Conservation (phyloP, 1,284 basidiomycete species). For the Naganishia liquefaciens region DNA sequence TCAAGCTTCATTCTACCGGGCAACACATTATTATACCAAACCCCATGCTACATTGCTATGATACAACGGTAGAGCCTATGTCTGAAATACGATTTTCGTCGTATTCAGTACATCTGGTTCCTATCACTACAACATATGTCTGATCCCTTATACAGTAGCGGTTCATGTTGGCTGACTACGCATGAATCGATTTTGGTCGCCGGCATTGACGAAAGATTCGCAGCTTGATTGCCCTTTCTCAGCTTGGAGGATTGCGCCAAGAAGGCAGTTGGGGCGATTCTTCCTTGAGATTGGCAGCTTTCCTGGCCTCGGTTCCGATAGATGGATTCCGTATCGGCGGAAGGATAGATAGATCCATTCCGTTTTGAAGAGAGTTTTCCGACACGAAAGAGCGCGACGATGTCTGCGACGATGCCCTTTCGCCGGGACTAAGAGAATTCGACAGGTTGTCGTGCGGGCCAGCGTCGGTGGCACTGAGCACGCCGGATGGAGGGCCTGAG, state of each 20-base stretch:
- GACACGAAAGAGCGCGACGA: slow-evolving; percentile 12
- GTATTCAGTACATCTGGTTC: not conserved
- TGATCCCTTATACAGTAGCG: not conserved
- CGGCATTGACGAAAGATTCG: not conserved
- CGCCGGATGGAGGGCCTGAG: not conserved
- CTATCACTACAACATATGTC: not conserved
- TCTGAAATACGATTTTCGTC: not conserved
- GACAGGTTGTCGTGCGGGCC: not conserved
- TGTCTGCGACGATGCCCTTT: slow-evolving; percentile 6
- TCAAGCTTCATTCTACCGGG: no score
- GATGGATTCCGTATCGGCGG: slow-evolving; percentile 4
- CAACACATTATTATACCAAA: no score
- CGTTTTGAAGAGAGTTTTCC: not conserved
- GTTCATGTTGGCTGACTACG: not conserved
- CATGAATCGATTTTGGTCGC: not conserved
- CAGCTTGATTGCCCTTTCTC: not conserved
- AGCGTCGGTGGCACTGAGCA: not conserved
- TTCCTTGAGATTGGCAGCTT: not conserved
- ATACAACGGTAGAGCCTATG: slow-evolving; percentile 1
- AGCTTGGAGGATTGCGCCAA: not conserved
- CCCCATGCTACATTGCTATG: not conserved
- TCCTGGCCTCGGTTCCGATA: not conserved
- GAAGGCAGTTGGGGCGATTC: not conserved
- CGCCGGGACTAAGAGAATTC: slow-evolving; percentile 12
- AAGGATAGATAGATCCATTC: slow-evolving; percentile 8